These are phyloP conservation scores for Calocera cornea DNA, from an alignment of 768 basidiomycete species.

Conservation along the genomic window DNA sequence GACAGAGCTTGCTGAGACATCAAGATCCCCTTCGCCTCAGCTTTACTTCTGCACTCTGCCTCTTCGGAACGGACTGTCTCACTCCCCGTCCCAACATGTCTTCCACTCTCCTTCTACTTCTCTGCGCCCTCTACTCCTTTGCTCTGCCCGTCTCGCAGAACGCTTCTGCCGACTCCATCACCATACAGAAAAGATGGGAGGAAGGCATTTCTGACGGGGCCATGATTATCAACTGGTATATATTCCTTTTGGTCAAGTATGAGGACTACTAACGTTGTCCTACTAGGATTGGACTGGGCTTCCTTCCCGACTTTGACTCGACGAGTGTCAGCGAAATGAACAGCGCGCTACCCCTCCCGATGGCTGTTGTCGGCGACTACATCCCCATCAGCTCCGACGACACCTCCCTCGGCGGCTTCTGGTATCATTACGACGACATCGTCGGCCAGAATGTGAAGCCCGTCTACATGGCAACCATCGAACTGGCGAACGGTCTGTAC, in stretches of 20 bases:
- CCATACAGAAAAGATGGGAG: neutral
- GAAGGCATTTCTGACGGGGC: neutral
- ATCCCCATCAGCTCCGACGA: conserved; percentile 8
- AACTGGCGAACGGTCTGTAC: conserved; percentile 6
- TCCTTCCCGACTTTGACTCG: neutral
- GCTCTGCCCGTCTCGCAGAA: neutral
- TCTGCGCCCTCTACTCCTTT: neutral
- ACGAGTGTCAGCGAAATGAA: neutral
- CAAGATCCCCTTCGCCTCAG: neutral
- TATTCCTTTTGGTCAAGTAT: neutral
- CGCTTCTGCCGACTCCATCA: neutral
- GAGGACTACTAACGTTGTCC: neutral
- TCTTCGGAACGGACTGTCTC: neutral
- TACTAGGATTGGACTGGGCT: neutral
- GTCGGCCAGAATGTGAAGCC: conserved; percentile 4
- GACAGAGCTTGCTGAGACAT: too few species aligned
- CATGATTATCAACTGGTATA: neutral
- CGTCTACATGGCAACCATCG: conserved; percentile 14
- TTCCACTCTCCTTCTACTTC: neutral
- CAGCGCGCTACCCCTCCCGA: neutral
- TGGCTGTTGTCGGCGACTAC: conserved; percentile 11
- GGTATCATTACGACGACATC: conserved; percentile 9
- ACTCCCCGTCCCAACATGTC: neutral
- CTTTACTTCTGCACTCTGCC: neutral
- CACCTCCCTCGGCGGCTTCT: conserved; percentile 7